Evolutionary conservation across 75 land plant genomes (phyloP), one percentile per base, ranked within the genome.

Genomic region (Cupressus sempervirens): DNA sequence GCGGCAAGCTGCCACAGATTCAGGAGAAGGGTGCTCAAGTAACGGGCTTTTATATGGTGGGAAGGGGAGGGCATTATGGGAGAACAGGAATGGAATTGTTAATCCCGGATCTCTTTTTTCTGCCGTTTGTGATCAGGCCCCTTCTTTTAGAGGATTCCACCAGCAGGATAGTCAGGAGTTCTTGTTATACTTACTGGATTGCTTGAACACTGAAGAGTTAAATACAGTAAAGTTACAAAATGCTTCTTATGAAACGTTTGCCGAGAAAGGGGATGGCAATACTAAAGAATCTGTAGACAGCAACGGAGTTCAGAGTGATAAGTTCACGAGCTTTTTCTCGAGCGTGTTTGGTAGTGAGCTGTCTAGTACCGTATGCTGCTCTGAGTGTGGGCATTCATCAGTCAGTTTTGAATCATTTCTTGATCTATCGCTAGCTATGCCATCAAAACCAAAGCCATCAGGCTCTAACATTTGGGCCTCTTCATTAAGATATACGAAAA

Each of bases 131-230:
- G 43, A 82, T 15, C 84, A 87, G 58, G 88, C 88, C n/a, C 89
- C 91, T n/a, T 36, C 91, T 30, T 91, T 91, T 80, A 89, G 84
- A 77, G 92, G 92, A 38, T 91, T 84, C 70, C 92, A 90, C 40
- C 92, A 91, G 35, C 92, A 91, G 84, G 92, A 91, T 77, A 91
- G 92, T 53, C 92, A 91, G 67, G 92, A 91, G 83, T 87, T 91
- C 18, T 80, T 91, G 41, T 48, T 86, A 36, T 91, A 86, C 70
- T 83, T 91, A 15, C 87, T 91, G 38, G 92, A 91, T 50, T 88
- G 92, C 45, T 82, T 91, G 54, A 86, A 87, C 40, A 85, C 83
- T 5, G 92, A 91, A 70, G 92, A 89, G 48, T 74, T 87, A 52
- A 87, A 67, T 81, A 30, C 83, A 84, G 72, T 81, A 80, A 52